Conservation (phyloP, 768 basidiomycete genomes). For the Megacollybia marginata region DNA sequence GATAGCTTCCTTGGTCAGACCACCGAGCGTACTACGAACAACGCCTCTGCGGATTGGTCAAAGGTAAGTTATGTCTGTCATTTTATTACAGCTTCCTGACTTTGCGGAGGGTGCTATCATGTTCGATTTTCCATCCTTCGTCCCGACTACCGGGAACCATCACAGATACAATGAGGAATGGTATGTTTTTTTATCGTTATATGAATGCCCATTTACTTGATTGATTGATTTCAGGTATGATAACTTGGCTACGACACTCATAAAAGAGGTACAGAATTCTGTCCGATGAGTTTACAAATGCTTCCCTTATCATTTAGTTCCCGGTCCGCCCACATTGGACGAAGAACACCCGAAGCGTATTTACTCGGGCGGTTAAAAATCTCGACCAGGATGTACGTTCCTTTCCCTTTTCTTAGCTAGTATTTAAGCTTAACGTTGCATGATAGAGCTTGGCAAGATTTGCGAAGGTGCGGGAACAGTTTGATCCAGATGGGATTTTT, state of each 20-base stretch:
- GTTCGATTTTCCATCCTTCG: slow-evolving; percentile 30
- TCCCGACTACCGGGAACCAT: slow-evolving; percentile 24
- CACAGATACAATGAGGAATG: slow-evolving; percentile 27
- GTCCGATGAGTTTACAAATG: background rate
- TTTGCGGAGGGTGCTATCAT: slow-evolving; percentile 25
- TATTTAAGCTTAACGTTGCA: background rate
- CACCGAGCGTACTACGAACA: slow-evolving; percentile 20
- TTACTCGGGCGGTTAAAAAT: slow-evolving; percentile 22
- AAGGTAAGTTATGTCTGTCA: slow-evolving; percentile 15
- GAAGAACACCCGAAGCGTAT: slow-evolving; percentile 24
- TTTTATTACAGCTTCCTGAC: background rate
- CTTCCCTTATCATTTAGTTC: slow-evolving; percentile 16
- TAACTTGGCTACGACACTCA: slow-evolving; percentile 16
- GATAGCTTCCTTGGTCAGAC: slow-evolving; percentile 30
- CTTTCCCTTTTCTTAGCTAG: background rate
- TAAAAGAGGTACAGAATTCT: slow-evolving; percentile 20
- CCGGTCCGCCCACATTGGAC: slow-evolving; percentile 30
- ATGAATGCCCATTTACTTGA: background rate
- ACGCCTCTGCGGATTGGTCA: slow-evolving; percentile 27
- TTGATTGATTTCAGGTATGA: slow-evolving; percentile 8
- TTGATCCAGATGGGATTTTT: slow-evolving; percentile 27
- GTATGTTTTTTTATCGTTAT: slow-evolving; percentile 1
- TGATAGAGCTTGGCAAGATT: slow-evolving; percentile 22
- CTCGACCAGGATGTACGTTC: slow-evolving; percentile 23
- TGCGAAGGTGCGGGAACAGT: slow-evolving; percentile 20